Evolutionary conservation across 2,329 filamentous ascomycete species (phyloP), one percentile per base, ranked within the genome.

Genomic region (Aspergillus fischeri): DNA sequence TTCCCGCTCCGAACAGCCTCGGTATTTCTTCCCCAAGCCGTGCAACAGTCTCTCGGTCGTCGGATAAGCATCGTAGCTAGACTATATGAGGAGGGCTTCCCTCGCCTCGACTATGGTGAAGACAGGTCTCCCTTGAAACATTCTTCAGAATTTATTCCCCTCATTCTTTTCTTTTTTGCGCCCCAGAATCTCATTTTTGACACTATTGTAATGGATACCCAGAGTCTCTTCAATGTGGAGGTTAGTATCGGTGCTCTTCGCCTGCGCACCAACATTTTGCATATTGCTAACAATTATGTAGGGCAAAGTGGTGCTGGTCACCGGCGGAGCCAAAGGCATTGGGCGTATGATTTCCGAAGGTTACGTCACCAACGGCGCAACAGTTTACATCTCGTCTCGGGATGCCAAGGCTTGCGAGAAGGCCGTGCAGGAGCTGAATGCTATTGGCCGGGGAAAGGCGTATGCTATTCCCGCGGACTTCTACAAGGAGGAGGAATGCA

Each of bases 201-300:
- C 21, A 52, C 27, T 21, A 11, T 48, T 51, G 60, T 47, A 55
- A 86, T 86, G 84, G 82, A 86, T 67, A 66, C 78, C 10, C 72
- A 78, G 62, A 80, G 62, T 59, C 75, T 87, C 41, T 86, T 86
- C 67, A 75, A 81, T 63, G 83, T 87, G 63, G 83, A 86, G 79
- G 84, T 85, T 67, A 63, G 73, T 61, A 32, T 4, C 20, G 21
- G 51, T 49, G 21, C 42, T 63, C 69, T 20, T 68, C 70, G 11
- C 17, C 87, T 83, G 84, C 79, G 77, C 28, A 17, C 20, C 81
- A 83, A 63, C 79, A 86, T 29, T 77, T 87, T 47, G 10, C 20
- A 21, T 25, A 57, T 83, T 81, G 60, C 67, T 83, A 55, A 57
- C 42, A 17, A 35, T 41, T 42, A 25, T 50, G 2, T 51, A 77